Evolutionary conservation across 306 rosid species (phyloP).

Genomic region (Inga oerstediana): DNA sequence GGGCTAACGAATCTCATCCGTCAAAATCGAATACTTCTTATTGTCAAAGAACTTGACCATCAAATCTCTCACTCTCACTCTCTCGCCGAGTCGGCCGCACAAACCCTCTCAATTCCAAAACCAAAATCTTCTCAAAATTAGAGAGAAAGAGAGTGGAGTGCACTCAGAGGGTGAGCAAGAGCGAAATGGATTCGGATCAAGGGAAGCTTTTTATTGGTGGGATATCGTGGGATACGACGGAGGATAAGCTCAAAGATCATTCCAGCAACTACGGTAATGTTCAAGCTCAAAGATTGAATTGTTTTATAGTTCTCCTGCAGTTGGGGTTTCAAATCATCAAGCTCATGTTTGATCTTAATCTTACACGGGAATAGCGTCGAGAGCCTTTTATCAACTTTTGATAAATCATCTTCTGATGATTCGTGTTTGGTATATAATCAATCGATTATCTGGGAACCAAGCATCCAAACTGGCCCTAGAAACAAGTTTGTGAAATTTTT

Average conservation of each 20-base stretch:
- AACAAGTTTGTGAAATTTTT: too few species aligned
- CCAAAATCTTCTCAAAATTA: not conserved
- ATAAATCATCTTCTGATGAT: too few species aligned
- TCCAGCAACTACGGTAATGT: conserved; percentile 68
- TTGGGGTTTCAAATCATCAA: too few species aligned
- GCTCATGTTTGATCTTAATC: too few species aligned
- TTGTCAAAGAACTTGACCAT: conserved; percentile 21
- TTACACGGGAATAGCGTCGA: too few species aligned
- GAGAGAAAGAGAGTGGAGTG: not conserved
- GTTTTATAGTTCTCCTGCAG: too few species aligned
- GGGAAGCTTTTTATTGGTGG: conserved; percentile 82
- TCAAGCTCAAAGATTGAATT: too few species aligned
- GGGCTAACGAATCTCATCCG: conserved; percentile 39
- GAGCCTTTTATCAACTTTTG: too few species aligned
- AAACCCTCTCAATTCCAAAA: not conserved
- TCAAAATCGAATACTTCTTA: conserved; percentile 28
- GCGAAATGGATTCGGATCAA: conserved; percentile 71
- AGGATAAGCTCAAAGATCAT: conserved; percentile 70
- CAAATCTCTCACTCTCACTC: not conserved
- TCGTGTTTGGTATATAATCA: too few species aligned
- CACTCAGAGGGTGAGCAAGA: not conserved
- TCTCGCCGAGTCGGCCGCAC: conserved; percentile 48
- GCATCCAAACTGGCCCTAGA: too few species aligned
- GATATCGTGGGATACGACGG: conserved; percentile 77
- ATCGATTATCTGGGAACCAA: too few species aligned